A percentile compares a stretch with the other conserved stretches of the same genome.
Conservation (phyloP, 2,329 filamentous ascomycete genomes). For the Penicillium polonicum region DNA sequence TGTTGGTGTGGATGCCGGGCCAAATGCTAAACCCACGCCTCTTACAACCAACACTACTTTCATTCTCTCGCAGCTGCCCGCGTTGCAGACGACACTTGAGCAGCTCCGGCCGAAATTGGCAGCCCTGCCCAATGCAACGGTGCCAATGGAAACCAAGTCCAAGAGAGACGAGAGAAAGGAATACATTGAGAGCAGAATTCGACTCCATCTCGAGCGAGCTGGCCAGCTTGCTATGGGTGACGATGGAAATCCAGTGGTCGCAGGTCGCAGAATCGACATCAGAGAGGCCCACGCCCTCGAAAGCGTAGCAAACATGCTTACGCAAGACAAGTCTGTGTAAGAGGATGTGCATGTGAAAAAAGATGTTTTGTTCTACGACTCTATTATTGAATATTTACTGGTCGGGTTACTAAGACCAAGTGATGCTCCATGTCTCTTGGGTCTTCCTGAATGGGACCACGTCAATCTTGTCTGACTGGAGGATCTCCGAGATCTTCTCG, state of each 20-base stretch:
- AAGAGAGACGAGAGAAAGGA: slow-evolving; percentile 70
- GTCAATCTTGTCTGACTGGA: slow-evolving; percentile 58
- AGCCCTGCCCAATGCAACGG: slow-evolving; percentile 38
- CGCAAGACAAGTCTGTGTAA: slow-evolving; percentile 23
- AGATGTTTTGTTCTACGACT: slow-evolving; percentile 2
- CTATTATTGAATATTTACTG: slow-evolving; percentile 11
- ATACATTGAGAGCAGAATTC: slow-evolving; percentile 80
- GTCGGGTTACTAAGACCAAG: slow-evolving; percentile 30
- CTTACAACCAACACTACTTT: slow-evolving; percentile 60
- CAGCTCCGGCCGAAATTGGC: slow-evolving; percentile 65
- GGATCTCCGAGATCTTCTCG: slow-evolving; percentile 55
- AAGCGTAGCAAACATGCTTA: slow-evolving; percentile 38
- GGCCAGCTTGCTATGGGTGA: slow-evolving; percentile 39
- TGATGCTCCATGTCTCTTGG: slow-evolving; percentile 50
- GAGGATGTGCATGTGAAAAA: neutral
- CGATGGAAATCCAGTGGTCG: slow-evolving; percentile 36
- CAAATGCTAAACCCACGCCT: slow-evolving; percentile 36
- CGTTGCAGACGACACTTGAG: slow-evolving; percentile 69
- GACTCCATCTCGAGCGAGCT: slow-evolving; percentile 67
- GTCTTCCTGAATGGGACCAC: slow-evolving; percentile 66
- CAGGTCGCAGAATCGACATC: slow-evolving; percentile 41
- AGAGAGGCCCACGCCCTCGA: slow-evolving; percentile 45
- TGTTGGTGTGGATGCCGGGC: slow-evolving; percentile 41
- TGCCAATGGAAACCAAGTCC: slow-evolving; percentile 45
- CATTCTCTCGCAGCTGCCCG: slow-evolving; percentile 77